These are phyloP conservation scores for Aspergillus nidulans DNA, from an alignment of 495 filamentous ascomycete species.

Conservation along the genomic window DNA sequence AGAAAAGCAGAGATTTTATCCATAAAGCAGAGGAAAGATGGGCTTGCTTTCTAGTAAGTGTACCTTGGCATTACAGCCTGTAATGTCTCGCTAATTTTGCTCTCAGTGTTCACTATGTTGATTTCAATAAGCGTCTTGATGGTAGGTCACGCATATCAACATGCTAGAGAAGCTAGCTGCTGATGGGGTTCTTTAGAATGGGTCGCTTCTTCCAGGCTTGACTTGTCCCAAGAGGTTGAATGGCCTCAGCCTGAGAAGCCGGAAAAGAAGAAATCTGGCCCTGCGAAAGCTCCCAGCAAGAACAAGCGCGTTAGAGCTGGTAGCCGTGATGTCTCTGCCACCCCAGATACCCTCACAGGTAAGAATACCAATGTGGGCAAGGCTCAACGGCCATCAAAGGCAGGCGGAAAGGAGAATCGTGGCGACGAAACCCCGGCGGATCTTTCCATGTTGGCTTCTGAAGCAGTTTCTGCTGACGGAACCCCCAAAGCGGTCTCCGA, in stretches of 20 bases:
- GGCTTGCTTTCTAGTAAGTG: conserved; percentile 72
- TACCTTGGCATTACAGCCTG: neutral
- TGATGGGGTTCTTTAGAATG: conserved; percentile 61
- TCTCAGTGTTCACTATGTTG: conserved; percentile 84
- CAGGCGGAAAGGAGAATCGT: conserved; percentile 62
- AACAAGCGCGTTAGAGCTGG: conserved; percentile 50
- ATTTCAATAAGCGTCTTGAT: conserved; percentile 98
- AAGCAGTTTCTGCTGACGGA: conserved; percentile 45
- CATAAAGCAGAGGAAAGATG: conserved; percentile 77
- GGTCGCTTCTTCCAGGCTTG: conserved; percentile 75
- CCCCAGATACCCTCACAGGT: conserved; percentile 50
- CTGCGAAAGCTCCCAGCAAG: conserved; percentile 46
- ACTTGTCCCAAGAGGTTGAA: conserved; percentile 73
- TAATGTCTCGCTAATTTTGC: conserved; percentile 20
- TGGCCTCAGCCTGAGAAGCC: conserved; percentile 70
- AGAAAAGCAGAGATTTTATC: conserved; percentile 91
- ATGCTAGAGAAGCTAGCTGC: neutral
- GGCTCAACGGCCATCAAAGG: conserved; percentile 46
- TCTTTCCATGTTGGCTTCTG: conserved; percentile 40
- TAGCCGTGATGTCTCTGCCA: conserved; percentile 55
- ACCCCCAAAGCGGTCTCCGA: conserved; percentile 58
- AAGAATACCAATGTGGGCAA: conserved; percentile 48
- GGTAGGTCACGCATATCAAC: conserved; percentile 28
- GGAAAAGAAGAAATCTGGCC: conserved; percentile 58
- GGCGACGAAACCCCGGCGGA: conserved; percentile 34